phyloP scores from a whole-genome alignment of 2,329 filamentous ascomycete species.

The Tolypocladium inflatum region DNA sequence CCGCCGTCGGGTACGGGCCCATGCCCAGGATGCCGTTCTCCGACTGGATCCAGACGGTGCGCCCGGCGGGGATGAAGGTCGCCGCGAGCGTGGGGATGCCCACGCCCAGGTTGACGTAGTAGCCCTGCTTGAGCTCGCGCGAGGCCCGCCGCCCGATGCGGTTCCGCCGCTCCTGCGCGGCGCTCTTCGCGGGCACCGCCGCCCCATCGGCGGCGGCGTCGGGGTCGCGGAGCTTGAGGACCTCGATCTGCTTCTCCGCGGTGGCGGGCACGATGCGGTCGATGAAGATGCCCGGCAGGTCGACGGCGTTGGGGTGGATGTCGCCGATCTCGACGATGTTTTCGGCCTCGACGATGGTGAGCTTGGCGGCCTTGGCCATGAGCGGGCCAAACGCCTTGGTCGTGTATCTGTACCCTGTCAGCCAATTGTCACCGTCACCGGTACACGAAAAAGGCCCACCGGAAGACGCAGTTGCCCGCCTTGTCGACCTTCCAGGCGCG shows the following conservation, averaged over 20 bases:
- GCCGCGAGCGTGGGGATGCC: constrained; percentile 83
- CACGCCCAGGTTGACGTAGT: constrained; percentile 73
- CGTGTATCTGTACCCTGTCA: constrained; percentile 41
- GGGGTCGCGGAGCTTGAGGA: constrained; percentile 48
- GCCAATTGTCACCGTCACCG: background rate
- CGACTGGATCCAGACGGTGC: constrained; percentile 73
- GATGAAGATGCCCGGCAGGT: constrained; percentile 75
- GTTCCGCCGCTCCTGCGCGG: constrained; percentile 47
- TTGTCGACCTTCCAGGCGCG: constrained; percentile 69
- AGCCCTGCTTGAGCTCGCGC: constrained; percentile 71
- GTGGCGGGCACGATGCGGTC: constrained; percentile 72
- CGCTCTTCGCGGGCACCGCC: constrained; percentile 26
- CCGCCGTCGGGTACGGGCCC: constrained; percentile 66
- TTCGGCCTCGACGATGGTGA: constrained; percentile 79
- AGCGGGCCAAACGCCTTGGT: constrained; percentile 66
- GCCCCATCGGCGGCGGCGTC: constrained; percentile 29
- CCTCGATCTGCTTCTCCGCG: constrained; percentile 62
- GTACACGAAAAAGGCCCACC: constrained; percentile 27
- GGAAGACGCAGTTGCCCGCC: constrained; percentile 71
- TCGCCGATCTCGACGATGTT: constrained; percentile 68
- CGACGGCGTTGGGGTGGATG: constrained; percentile 64
- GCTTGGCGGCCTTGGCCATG: constrained; percentile 71
- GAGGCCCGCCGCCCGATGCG: constrained; percentile 70
- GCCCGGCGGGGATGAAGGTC: constrained; percentile 57
- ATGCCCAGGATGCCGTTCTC: constrained; percentile 83